Evolutionary conservation across 2,329 filamentous ascomycete species (phyloP).

Genomic region (Arthroderma sp.): DNA sequence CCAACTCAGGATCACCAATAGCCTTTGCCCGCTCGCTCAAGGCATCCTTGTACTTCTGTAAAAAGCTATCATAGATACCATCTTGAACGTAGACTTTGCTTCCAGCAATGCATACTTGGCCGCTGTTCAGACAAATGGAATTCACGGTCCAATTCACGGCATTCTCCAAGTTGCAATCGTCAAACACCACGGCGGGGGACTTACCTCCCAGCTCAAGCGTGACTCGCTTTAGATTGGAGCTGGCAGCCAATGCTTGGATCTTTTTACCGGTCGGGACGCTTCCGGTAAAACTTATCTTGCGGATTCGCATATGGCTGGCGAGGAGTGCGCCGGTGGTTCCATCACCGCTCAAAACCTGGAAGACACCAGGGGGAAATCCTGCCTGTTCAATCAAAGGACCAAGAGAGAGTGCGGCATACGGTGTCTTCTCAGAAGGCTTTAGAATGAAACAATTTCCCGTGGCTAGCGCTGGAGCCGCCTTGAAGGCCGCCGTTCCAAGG

Average conservation of each 20-base stretch:
- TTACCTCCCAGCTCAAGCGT: constrained; percentile 26
- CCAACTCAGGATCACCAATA: constrained; percentile 6
- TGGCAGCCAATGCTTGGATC: constrained; percentile 31
- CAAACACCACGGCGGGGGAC: constrained; percentile 22
- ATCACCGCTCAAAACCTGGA: constrained; percentile 26
- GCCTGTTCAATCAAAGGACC: constrained; percentile 27
- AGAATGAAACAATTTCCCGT: constrained; percentile 34
- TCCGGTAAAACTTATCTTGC: constrained; percentile 24
- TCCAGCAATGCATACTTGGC: constrained; percentile 15
- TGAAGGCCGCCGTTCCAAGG: constrained; percentile 11
- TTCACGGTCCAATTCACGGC: constrained; percentile 9
- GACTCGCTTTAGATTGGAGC: constrained; percentile 24
- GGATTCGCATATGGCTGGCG: constrained; percentile 22
- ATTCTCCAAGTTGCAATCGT: constrained; percentile 22
- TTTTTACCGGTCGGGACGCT: constrained; percentile 15
- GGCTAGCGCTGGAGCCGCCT: constrained; percentile 27
- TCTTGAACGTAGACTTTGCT: constrained; percentile 15
- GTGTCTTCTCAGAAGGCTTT: constrained; percentile 35
- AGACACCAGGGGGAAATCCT: constrained; percentile 33
- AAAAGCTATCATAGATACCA: constrained; percentile 10
- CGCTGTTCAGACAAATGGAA: constrained; percentile 11
- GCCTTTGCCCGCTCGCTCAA: constrained; percentile 7
- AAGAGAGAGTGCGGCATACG: constrained; percentile 24
- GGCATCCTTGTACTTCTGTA: not conserved
- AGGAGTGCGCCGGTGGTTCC: constrained; percentile 23